Evolutionary conservation across 2,329 filamentous ascomycete species (phyloP), one percentile per base, ranked within the genome.

Genomic region (Hysterium pulicare): DNA sequence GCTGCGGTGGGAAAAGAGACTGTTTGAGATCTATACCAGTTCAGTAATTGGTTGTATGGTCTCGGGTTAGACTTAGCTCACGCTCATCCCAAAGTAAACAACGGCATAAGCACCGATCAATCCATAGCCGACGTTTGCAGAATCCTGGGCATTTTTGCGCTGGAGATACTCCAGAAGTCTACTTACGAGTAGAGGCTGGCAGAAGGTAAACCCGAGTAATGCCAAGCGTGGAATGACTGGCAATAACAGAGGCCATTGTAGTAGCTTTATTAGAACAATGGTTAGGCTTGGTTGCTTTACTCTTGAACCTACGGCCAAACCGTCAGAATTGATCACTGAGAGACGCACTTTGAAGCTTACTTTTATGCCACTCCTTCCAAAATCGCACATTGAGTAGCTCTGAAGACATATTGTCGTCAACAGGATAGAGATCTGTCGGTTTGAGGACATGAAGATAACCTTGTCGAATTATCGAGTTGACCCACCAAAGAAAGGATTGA

Each of bases 101-200:
- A 54, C 33, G 3, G 44, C 46, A 19, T 44, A 45, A 6, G 54
- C 54, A 5, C 42, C 36, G 15, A 57, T 48, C n/a, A 57, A 47
- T 1, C 52, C 34, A 10, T 48, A 47, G 11, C 54, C 53, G 17
- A 47, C 40, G 33, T 53, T 53, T 9, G 19, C 31, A 8, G 44
- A 39, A 28, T 28, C 24, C 24, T 28, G 8, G 15, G 40, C 33
- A 10, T n/a, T 17, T 15, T 50, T 32, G 13, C 28, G 26, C 19
- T 46, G 41, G 9, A 50, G 53, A 5, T 22, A 26, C 10, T 49
- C 37, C 21, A 52, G 49, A 8, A 30, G 36, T 19, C 37, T 15
- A 37, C 49, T 57, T 11, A 56, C 41, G n/a, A 53, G 51, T 20
- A 55, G 49, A 13, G 57, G 55, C 8, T 50, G 40, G 40, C 50